Percentiles rank a stretch among this genome's conserved stretches.
Evolutionary conservation across 768 basidiomycete genomes (phyloP).

Genomic region (Sarcodon sp.): DNA sequence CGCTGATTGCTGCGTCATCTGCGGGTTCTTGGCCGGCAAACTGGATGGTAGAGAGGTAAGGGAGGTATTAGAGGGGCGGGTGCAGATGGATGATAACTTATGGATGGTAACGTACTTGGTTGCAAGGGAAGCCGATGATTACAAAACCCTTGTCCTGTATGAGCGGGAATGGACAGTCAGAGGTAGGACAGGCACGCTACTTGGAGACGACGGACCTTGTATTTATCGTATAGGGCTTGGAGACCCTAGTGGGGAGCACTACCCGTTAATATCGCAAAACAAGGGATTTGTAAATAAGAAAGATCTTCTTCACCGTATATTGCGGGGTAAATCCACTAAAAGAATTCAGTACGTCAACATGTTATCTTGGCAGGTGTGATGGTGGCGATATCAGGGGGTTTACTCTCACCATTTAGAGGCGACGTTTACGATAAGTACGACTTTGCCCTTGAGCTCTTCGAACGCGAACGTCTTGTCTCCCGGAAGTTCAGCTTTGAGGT

Average conservation of each 20-base stretch:
- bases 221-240: conserved; percentile 69
- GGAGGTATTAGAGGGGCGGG: neutral
- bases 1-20: conserved; percentile 58
- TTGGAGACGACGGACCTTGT: conserved; percentile 28
- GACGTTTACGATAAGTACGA: conserved; percentile 67
- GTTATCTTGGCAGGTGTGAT: neutral
- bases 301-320: conserved; percentile 40
- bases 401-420: conserved; percentile 59
- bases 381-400: neutral
- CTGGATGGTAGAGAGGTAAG: conserved; percentile 22
- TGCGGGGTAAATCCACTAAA: conserved; percentile 75
- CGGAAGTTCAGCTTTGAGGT: conserved; percentile 54
- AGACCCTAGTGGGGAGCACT: conserved; percentile 34
- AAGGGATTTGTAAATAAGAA: neutral
- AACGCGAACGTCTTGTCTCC: conserved; percentile 46
- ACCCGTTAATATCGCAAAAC: neutral
- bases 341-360: neutral
- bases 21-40: conserved; percentile 82
- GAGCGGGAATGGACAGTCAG: neutral
- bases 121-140: conserved; percentile 87
- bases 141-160: conserved; percentile 43
- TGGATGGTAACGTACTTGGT: conserved; percentile 39
- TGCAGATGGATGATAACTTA: neutral
- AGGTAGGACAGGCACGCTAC: neutral
- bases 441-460: conserved; percentile 60